Base-by-base conservation (phyloP, 73 alveolate genomes). In the Paramecium primaurelia region DNA sequence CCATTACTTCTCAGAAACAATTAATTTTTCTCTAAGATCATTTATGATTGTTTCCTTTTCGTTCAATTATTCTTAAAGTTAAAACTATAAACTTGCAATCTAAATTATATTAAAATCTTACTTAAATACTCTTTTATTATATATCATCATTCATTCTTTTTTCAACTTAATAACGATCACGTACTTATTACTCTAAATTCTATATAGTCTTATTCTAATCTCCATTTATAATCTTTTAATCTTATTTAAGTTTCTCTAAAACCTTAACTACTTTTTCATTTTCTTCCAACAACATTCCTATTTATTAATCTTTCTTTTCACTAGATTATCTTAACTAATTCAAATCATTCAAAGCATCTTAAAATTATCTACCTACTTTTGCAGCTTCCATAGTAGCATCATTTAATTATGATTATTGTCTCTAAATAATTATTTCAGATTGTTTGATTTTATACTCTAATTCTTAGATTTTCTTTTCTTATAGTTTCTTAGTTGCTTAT, bases 281-380 rank as follows among this genome's bases (percentile, higher is more conserved):
- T 26, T 64, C 84, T 28, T 64, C 84, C 47, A 64, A 64, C 84
- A 64, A 34, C 84, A 64, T 64, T 64, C 84, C 84, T 32, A 64
- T 64, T 64, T 64, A 16, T 64, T 64, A 28, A 64, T 64, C 84
- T 8, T 64, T 64, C 47, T 64, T 64, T 12, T 64, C 84, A 34
- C 84, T 34, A 12, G 42, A 64, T 32, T 28, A 28, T 32, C 84
- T 10, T 34, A 64, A 64, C 7, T 64, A 34, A 28, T 64, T 64
- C 10, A 64, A 28, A 64, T 64, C 84, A 64, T 64, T 64, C 47
- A 64, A 10, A 32, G 84, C 84, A 64, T 64, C 84, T 34, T 64
- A 34, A 64, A 64, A 64, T n/a, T 64, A 28, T 26, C 84, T 64
- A 14, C 84, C 26, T 8, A 64, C 28, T 18, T 64, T 32, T 6